Conservation (phyloP, 495 filamentous ascomycete genomes). For the Podospora australis region DNA sequence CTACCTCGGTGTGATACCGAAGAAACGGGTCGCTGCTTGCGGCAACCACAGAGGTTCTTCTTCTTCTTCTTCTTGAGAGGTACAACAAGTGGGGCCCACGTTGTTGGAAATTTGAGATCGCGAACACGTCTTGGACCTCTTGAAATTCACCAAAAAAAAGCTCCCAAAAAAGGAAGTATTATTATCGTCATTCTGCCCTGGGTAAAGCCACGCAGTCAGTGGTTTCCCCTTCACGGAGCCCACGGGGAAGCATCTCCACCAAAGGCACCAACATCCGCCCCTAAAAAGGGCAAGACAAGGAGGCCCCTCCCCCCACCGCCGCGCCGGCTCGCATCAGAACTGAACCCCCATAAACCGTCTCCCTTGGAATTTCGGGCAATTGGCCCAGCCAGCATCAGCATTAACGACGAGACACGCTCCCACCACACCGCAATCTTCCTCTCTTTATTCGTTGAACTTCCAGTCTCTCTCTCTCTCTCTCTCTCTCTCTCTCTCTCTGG, state of each 20-base stretch:
- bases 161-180: not conserved
- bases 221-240: not conserved
- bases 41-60: not conserved
- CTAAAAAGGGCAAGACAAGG: constrained; percentile 1
- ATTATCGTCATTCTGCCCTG: not conserved
- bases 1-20: too few relatives aligned
- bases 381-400: too few relatives aligned
- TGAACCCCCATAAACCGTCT: not conserved
- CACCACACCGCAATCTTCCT: too few relatives aligned
- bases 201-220: not conserved
- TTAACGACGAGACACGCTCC: not conserved
- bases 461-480: not conserved
- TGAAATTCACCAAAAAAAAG: not conserved
- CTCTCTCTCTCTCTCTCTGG: not conserved
- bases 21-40: constrained; percentile 8
- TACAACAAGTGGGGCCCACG: not conserved
- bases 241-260: constrained; percentile 1
- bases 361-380: constrained; percentile 4
- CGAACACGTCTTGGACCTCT: not conserved
- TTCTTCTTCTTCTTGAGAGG: not conserved
- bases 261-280: constrained; percentile 7
- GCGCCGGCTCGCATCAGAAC: constrained; percentile 1
- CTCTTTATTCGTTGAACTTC: too few relatives aligned
- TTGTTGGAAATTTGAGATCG: constrained; percentile 1
- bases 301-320: constrained; percentile 4